Percentiles rank a stretch among this genome's conserved stretches.
Conservation (phyloP, 1,284 basidiomycete species). For the Clitocybe nebularis region DNA sequence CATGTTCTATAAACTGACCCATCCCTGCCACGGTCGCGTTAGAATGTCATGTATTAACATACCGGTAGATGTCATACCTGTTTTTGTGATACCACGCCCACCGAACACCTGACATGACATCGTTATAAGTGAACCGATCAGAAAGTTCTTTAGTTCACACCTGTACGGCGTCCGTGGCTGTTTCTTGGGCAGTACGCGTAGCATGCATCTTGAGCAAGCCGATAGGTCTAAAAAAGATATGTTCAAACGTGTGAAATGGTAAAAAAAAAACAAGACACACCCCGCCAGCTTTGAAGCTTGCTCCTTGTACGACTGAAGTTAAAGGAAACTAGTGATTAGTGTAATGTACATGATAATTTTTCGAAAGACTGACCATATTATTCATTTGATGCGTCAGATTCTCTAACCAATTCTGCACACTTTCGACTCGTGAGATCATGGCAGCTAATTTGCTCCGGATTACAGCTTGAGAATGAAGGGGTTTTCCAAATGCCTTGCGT, state of each 20-base stretch:
- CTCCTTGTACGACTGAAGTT: slow-evolving; percentile 46
- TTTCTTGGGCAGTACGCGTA: slow-evolving; percentile 65
- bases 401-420: slow-evolving; percentile 82
- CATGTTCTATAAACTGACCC: slow-evolving; percentile 71
- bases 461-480: slow-evolving; percentile 78
- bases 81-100: slow-evolving; percentile 73
- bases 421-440: slow-evolving; percentile 83
- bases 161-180: slow-evolving; percentile 73
- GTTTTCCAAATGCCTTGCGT: slow-evolving; percentile 84
- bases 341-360: not conserved
- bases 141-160: slow-evolving; percentile 15
- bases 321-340: slow-evolving; percentile 4
- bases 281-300: slow-evolving; percentile 60
- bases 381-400: slow-evolving; percentile 90
- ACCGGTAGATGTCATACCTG: slow-evolving; percentile 42
- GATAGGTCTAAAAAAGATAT: slow-evolving; percentile 50
- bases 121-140: slow-evolving; percentile 2
- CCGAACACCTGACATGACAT: slow-evolving; percentile 59
- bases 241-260: slow-evolving; percentile 2
- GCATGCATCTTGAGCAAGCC: slow-evolving; percentile 75
- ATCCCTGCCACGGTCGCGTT: slow-evolving; percentile 53
- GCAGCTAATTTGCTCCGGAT: slow-evolving; percentile 80
- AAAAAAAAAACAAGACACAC: slow-evolving; percentile 29
- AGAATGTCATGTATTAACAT: slow-evolving; percentile 2
- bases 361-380: slow-evolving; percentile 58